Percentiles rank a stretch among this genome's conserved stretches.
These are phyloP conservation scores for Penicillium fuscoglaucum DNA, from an alignment of 2,329 filamentous ascomycete genomes.

Conservation along the genomic window DNA sequence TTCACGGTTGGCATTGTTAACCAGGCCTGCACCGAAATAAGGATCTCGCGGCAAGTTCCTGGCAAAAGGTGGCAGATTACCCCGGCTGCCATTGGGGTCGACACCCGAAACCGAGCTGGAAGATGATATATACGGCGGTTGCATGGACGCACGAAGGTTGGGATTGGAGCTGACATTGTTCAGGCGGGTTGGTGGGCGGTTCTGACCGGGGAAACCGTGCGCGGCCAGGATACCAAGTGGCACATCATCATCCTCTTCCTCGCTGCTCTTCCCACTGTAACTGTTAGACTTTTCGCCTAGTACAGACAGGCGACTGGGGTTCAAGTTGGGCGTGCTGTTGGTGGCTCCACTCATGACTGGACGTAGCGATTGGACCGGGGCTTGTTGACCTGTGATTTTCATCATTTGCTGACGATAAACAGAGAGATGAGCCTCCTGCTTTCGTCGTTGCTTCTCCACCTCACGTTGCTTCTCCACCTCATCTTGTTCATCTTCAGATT, in stretches of 20 bases:
- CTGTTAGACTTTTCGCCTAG: slow-evolving; percentile 40
- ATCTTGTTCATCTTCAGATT: slow-evolving; percentile 75
- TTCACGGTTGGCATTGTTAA: slow-evolving; percentile 71
- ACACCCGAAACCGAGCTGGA: slow-evolving; percentile 61
- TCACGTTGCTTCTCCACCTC: slow-evolving; percentile 73
- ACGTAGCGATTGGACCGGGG: slow-evolving; percentile 53
- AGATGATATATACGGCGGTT: slow-evolving; percentile 49
- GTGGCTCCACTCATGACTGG: slow-evolving; percentile 57
- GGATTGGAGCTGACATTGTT: slow-evolving; percentile 67
- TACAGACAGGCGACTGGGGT: slow-evolving; percentile 39
- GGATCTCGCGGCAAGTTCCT: slow-evolving; percentile 80
- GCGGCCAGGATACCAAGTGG: slow-evolving; percentile 83
- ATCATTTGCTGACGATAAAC: slow-evolving; percentile 95
- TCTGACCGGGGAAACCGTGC: slow-evolving; percentile 81
- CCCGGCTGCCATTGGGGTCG: slow-evolving; percentile 44
- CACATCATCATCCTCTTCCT: slow-evolving; percentile 81
- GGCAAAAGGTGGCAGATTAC: slow-evolving; percentile 75
- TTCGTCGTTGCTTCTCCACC: slow-evolving; percentile 73
- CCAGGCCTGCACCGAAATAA: slow-evolving; percentile 75
- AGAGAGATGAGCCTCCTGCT: slow-evolving; percentile 86
- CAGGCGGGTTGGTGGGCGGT: slow-evolving; percentile 69
- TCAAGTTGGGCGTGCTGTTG: slow-evolving; percentile 63
- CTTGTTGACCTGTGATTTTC: slow-evolving; percentile 81
- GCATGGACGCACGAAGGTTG: slow-evolving; percentile 63
- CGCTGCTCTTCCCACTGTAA: slow-evolving; percentile 41